phyloP scores from a whole-genome alignment of 306 rosid species.

The Prunus campanulata region DNA sequence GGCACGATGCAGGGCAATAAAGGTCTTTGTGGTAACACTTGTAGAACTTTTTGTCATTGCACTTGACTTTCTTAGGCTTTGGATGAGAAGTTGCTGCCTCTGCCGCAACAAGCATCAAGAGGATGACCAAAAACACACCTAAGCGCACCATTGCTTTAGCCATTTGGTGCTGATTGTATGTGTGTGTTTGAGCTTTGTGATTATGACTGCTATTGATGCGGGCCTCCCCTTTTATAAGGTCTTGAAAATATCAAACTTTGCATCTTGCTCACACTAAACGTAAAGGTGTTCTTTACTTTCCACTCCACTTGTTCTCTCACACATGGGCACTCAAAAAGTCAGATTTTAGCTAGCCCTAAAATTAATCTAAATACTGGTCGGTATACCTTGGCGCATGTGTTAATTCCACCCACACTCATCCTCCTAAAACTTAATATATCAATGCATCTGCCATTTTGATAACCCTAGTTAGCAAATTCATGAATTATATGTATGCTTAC shows the following conservation, averaged over 20 bases:
- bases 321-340: not conserved
- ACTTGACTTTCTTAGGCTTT: slow-evolving; percentile 39
- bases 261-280: not conserved
- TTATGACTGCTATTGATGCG: not conserved
- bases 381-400: not conserved
- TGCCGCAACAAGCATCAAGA: slow-evolving; percentile 6
- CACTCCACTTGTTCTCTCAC: not conserved
- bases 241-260: not conserved
- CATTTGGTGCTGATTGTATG: slow-evolving; percentile 7
- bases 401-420: too few relatives aligned
- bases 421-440: too few relatives aligned
- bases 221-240: slow-evolving; percentile 6
- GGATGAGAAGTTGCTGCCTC: slow-evolving; percentile 17
- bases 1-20: slow-evolving; percentile 34
- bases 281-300: not conserved
- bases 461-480: too few relatives aligned
- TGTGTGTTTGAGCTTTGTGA: not conserved
- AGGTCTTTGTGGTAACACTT: slow-evolving; percentile 29
- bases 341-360: not conserved
- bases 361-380: not conserved
- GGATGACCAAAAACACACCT: slow-evolving; percentile 10
- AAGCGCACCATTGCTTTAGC: slow-evolving; percentile 7
- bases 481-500: too few relatives aligned
- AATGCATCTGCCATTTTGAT: too few relatives aligned
- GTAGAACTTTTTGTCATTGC: slow-evolving; percentile 32